phyloP scores from a whole-genome alignment of 2,329 filamentous ascomycete species.

The Trichoderma brevicompactum region DNA sequence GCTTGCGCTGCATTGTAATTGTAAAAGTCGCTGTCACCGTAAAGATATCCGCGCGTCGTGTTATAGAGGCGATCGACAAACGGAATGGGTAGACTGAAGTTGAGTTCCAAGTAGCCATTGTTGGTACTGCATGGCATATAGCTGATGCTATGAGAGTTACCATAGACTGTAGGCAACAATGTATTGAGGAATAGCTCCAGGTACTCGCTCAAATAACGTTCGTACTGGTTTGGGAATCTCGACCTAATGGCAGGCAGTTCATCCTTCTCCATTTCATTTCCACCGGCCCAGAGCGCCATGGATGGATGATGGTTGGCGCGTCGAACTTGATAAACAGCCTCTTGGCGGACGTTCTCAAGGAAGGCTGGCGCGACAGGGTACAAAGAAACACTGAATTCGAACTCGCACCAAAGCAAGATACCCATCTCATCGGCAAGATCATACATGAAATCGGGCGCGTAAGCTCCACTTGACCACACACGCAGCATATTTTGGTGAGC shows the following conservation, averaged over 20 bases:
- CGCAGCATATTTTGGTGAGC: constrained; percentile 19
- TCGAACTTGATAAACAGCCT: constrained; percentile 18
- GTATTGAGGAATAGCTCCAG: constrained; percentile 9
- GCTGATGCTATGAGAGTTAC: constrained; percentile 18
- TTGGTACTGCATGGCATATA: constrained; percentile 22
- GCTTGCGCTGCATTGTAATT: constrained; percentile 11
- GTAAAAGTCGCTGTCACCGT: constrained; percentile 18
- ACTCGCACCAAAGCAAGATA: constrained; percentile 15
- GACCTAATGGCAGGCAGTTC: constrained; percentile 16
- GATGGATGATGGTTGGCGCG: constrained; percentile 14
- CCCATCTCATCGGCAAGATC: constrained; percentile 17
- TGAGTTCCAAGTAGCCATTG: constrained; percentile 17
- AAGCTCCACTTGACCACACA: constrained; percentile 15
- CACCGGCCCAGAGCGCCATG: constrained; percentile 12
- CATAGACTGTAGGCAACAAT: constrained; percentile 8
- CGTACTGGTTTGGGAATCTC: background rate
- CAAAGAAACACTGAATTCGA: constrained; percentile 13
- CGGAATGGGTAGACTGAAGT: constrained; percentile 12
- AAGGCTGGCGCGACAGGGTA: constrained; percentile 4
- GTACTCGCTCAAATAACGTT: constrained; percentile 13
- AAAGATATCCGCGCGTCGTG: constrained; percentile 12
- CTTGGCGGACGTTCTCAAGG: constrained; percentile 15
- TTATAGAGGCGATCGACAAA: constrained; percentile 20
- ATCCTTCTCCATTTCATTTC: constrained; percentile 24
- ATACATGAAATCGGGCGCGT: constrained; percentile 17